These are phyloP conservation scores for Ustilago xerochloae DNA, from an alignment of 1,284 basidiomycete species.

Conservation along the genomic window DNA sequence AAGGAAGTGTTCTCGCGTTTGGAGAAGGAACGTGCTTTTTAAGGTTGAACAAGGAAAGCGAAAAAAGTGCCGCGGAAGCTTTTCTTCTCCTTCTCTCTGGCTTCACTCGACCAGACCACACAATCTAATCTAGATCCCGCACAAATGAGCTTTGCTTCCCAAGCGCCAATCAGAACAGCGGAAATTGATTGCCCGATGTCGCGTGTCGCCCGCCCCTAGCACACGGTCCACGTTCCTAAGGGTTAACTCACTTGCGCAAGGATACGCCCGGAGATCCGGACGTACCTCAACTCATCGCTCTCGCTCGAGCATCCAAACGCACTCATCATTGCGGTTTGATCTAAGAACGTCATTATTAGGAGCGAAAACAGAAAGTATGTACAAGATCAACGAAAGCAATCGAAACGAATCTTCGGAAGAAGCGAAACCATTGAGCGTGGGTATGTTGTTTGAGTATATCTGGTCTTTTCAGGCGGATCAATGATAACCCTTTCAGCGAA, in stretches of 20 bases:
- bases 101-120: slow-evolving; percentile 1
- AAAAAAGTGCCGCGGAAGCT: neutral
- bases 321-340: no score
- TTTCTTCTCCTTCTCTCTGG: no score
- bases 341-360: no score
- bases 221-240: neutral
- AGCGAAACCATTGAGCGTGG: neutral
- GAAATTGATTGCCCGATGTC: slow-evolving; percentile 1
- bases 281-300: no score
- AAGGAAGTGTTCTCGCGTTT: neutral
- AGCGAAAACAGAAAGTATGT: no score
- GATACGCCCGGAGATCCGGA: no score
- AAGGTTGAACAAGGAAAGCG: neutral
- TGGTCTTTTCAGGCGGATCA: no score
- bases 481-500: no score
- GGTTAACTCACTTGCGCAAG: neutral
- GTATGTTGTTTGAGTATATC: neutral
- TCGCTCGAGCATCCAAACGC: no score
- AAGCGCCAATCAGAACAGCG: slow-evolving; percentile 6
- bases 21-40: neutral
- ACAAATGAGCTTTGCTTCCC: no score
- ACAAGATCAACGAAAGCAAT: no score
- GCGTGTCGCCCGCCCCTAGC: slow-evolving; percentile 27
- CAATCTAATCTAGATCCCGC: slow-evolving; percentile 7
- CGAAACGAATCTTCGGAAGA: no score